phyloP scores from a whole-genome alignment of 2,329 filamentous ascomycete genomes.

The Aspergillus quadricinctus region DNA sequence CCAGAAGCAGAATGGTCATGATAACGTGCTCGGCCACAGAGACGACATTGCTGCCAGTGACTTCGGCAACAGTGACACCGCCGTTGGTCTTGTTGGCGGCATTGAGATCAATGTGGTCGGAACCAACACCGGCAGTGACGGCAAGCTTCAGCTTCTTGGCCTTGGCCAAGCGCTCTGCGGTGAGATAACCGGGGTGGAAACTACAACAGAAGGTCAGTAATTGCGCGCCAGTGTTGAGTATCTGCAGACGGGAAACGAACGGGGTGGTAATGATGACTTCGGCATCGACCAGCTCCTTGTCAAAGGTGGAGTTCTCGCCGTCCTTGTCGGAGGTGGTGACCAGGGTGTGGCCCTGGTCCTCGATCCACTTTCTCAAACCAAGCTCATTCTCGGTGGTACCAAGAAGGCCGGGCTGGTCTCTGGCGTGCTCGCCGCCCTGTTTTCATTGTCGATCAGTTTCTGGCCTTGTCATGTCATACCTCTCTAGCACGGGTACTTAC shows the following conservation, averaged over 20 bases:
- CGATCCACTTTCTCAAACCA: conserved; percentile 93
- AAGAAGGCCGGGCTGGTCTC: conserved; percentile 81
- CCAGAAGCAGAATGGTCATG: conserved; percentile 95
- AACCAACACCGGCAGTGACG: conserved; percentile 95
- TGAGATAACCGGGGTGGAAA: conserved; percentile 98
- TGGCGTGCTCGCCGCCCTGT: conserved; percentile 74
- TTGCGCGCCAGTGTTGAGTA: neutral
- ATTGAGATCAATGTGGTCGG: conserved; percentile 95
- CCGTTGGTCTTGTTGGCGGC: conserved; percentile 98
- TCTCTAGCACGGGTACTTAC: conserved; percentile 46
- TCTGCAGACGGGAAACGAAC: conserved; percentile 46
- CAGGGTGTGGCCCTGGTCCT: conserved; percentile 92
- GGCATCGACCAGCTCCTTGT: conserved; percentile 91
- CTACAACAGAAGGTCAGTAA: conserved; percentile 43
- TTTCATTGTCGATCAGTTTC: conserved; percentile 4
- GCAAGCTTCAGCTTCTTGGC: conserved; percentile 99
- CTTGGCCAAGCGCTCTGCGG: conserved; percentile 89
- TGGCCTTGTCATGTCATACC: neutral
- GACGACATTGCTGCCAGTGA: conserved; percentile 97
- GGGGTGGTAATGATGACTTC: conserved; percentile 99
- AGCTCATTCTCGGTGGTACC: conserved; percentile 99
- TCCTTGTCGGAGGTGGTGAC: conserved; percentile 98
- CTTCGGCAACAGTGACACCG: conserved; percentile 93
- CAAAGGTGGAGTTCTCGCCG: conserved; percentile 84
- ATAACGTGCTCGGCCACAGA: conserved; percentile 98